Conservation (phyloP, 768 basidiomycete species). For the Pulveroboletus frians region DNA sequence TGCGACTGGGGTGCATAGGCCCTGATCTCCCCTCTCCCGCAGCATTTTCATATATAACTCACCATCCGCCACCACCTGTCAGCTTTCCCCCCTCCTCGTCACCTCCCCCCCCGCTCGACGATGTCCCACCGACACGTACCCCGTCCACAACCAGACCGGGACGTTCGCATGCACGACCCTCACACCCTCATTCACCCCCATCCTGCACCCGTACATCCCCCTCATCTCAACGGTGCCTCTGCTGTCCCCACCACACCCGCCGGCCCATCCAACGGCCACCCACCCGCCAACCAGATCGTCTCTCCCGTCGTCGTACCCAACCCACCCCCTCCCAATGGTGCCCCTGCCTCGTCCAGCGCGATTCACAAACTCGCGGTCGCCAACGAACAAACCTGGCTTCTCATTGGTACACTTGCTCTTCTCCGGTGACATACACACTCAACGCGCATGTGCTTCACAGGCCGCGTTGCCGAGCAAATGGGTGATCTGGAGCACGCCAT, state of each 20-base stretch:
- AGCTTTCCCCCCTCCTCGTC: conserved; percentile 45
- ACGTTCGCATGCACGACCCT: conserved; percentile 58
- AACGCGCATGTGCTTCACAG: conserved; percentile 42
- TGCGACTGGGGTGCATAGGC: conserved; percentile 45
- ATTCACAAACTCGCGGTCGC: conserved; percentile 77
- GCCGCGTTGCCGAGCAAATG: conserved; percentile 94
- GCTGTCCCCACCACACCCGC: conserved; percentile 43
- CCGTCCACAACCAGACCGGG: conserved; percentile 52
- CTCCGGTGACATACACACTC: conserved; percentile 3
- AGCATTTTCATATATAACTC: conserved; percentile 54
- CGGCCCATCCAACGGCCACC: conserved; percentile 38
- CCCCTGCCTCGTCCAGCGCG: conserved; percentile 33
- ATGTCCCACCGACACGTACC: conserved; percentile 59
- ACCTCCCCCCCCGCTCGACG: conserved; percentile 26
- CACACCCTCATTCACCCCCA: conserved; percentile 39
- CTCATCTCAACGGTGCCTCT: conserved; percentile 51
- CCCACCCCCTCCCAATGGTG: conserved; percentile 24
- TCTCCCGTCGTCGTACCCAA: conserved; percentile 45
- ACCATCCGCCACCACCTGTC: conserved; percentile 38
- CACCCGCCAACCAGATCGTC: conserved; percentile 35
- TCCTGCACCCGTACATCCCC: conserved; percentile 29
- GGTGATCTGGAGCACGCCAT: conserved; percentile 89
- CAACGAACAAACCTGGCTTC: conserved; percentile 93
- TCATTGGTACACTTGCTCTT: conserved; percentile 58
- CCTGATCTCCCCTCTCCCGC: conserved; percentile 41